Conservation (phyloP, 257 asterid genomes). For the Eucommia ulmoides region DNA sequence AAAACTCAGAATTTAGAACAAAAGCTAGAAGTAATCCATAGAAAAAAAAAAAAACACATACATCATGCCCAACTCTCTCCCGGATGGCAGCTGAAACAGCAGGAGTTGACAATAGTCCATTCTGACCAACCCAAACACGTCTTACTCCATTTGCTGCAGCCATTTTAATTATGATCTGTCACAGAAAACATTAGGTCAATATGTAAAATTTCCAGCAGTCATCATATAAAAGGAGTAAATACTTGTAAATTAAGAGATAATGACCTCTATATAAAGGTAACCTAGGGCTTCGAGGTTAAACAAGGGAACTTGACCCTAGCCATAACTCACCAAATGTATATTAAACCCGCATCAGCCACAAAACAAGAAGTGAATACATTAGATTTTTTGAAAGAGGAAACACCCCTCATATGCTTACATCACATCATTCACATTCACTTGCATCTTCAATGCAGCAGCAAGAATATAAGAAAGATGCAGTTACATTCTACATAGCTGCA, state of each 20-base stretch:
- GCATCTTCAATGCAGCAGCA: neutral
- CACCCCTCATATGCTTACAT: neutral
- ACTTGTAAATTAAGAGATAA: neutral
- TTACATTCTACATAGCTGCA: neutral
- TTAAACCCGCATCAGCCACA: neutral
- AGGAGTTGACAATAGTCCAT: slow-evolving; percentile 85
- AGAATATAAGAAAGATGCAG: neutral
- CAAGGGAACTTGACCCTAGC: neutral
- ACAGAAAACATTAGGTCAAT: slow-evolving; percentile 8
- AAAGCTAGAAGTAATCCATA: neutral
- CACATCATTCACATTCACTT: neutral
- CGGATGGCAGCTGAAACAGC: slow-evolving; percentile 90
- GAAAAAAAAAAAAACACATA: slow-evolving; percentile 17
- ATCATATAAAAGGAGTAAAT: slow-evolving; percentile 2
- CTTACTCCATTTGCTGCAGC: slow-evolving; percentile 95
- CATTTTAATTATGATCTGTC: slow-evolving; percentile 87
- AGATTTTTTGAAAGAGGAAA: neutral
- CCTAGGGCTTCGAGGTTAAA: neutral
- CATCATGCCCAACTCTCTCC: slow-evolving; percentile 79
- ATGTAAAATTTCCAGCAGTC: slow-evolving; percentile 5
- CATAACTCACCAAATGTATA: neutral
- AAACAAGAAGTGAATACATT: neutral
- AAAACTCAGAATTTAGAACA: neutral
- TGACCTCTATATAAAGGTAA: neutral
- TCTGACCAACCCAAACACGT: slow-evolving; percentile 95